Conservation (phyloP, 768 basidiomycete species). For the Lanmaoa pseudosensibilis region DNA sequence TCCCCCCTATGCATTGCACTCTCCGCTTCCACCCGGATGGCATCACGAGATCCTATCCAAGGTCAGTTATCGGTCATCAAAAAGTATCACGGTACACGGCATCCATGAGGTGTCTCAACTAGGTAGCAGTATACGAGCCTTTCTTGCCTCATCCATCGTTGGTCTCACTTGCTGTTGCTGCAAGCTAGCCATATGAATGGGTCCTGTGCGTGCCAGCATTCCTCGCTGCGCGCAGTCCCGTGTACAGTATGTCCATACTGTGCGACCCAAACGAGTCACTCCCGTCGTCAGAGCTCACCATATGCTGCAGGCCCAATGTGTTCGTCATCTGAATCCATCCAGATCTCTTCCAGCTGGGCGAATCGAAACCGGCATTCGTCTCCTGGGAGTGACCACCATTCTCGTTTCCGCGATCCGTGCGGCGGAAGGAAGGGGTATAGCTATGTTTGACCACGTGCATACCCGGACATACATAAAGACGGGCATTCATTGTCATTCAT, state of each 20-base stretch:
- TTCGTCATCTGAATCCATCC: neutral
- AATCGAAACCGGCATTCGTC: slow-evolving; percentile 14
- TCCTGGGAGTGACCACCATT: neutral
- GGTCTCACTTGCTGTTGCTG: neutral
- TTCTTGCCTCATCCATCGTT: neutral
- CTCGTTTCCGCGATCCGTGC: slow-evolving; percentile 1
- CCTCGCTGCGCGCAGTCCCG: neutral
- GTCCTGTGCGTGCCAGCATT: neutral
- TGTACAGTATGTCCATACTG: neutral
- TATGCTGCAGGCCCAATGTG: neutral
- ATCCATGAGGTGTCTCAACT: neutral
- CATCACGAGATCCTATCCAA: neutral
- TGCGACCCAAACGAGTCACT: neutral
- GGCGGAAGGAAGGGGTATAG: slow-evolving; percentile 9
- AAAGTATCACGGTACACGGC: neutral
- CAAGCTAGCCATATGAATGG: neutral
- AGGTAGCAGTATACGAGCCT: neutral
- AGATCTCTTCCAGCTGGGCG: slow-evolving; percentile 7
- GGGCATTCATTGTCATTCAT: neutral
- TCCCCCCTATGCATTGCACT: neutral
- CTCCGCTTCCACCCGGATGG: neutral
- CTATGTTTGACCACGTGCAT: slow-evolving; percentile 17
- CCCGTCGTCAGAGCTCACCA: neutral
- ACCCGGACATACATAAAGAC: slow-evolving; percentile 13
- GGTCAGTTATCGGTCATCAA: neutral